Base-by-base conservation (phyloP, 768 basidiomycete genomes). In the Plicaturopsis crispa region DNA sequence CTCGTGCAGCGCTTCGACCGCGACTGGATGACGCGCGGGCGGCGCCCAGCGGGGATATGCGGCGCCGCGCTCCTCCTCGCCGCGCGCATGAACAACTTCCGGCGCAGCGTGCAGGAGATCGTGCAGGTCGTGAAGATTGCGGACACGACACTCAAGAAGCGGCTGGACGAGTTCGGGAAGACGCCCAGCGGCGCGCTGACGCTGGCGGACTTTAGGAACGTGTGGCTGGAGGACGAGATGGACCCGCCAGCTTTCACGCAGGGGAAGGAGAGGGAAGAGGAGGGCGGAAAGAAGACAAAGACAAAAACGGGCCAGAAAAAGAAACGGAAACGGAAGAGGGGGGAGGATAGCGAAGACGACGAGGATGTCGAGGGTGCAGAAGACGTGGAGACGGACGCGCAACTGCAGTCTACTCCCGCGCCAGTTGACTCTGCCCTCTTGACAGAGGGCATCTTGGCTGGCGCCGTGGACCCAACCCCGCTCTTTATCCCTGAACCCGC, bases 61-160 rank as follows among this genome's bases (percentile, higher is more conserved):
- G 96, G 96, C 21, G 96, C 96, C 0, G 91, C 89, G 19, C 73
- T 98, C 20, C 72, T 98, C 28, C 76, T 99, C 12, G 96, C 96
- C 0, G 96, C 92, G 22, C 80, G 96, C 18, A 98, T 99, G 96
- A 97, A 94, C 64, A 96, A 96, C 59, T 98, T 94, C 53, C 69
- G 93, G 31, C 70, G 96, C 33, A 88, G 84, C 18, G 72, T 97
- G 8, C 87, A 93, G 54, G 96, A 99, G 60, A 86, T 99, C 33
- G 92, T 97, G 14, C 96, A 99, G 55, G 92, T 99, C 12, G 96
- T 98, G 48, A 99, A 98, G 63, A 96, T 97, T 48, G 90, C 92
- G n/a, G 92, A 97, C 52, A 82, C 80, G 8, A 99, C 96, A 3
- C 62, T 99, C 31, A 80, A 82, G 63, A 97, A 94, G 59, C 77